phyloP scores from a whole-genome alignment of 2,329 filamentous ascomycete genomes.

The Epichloe sp. region DNA sequence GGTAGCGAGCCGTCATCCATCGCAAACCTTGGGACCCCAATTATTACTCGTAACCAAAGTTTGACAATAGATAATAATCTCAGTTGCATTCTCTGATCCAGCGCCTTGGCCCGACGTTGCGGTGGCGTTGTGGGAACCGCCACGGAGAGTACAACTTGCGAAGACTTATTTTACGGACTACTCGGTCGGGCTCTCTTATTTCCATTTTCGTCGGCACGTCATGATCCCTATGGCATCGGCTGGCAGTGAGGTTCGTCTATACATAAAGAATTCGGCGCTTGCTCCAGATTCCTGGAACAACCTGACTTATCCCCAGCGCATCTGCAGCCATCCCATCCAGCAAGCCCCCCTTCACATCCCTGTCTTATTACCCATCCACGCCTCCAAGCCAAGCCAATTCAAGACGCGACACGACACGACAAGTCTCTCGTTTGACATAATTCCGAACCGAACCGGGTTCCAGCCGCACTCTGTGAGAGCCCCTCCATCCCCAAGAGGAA shows the following conservation, averaged over 20 bases:
- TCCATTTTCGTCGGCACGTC: no score
- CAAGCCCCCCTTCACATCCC: neutral
- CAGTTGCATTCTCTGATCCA: constrained; percentile 1
- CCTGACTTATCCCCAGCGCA: neutral
- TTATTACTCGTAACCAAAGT: neutral
- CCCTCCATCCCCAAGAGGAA: no score
- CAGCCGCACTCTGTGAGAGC: no score
- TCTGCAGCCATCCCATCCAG: neutral
- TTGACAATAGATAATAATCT: neutral
- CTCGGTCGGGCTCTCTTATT: no score
- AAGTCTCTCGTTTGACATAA: no score
- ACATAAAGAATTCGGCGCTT: constrained; percentile 3
- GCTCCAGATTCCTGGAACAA: neutral
- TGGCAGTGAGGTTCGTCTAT: neutral
- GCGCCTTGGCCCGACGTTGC: constrained; percentile 1
- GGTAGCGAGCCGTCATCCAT: no score
- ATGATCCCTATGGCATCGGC: no score
- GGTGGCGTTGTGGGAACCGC: neutral
- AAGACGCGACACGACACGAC: neutral
- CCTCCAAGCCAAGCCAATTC: neutral
- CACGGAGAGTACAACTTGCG: neutral
- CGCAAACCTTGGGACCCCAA: neutral
- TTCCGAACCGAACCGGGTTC: no score
- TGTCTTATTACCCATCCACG: neutral
- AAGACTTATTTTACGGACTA: neutral